Conservation (phyloP, 2,329 filamentous ascomycete genomes). For the Xylaria sp. region DNA sequence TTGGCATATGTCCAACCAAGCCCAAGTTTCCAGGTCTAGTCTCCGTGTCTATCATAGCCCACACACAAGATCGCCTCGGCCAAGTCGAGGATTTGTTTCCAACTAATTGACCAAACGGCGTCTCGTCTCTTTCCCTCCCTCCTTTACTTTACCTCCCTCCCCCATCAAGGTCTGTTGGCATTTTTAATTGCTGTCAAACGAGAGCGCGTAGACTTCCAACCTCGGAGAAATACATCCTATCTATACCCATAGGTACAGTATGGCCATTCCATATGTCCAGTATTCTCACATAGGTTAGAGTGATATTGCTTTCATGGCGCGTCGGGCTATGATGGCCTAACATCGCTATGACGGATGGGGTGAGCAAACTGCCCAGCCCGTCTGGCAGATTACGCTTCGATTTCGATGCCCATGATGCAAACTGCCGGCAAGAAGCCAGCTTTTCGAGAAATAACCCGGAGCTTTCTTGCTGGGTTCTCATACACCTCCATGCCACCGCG, state of each 20-base stretch:
- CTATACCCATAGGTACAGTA: constrained; percentile 20
- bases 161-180: neutral
- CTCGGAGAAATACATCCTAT: constrained; percentile 16
- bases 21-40: constrained; percentile 27
- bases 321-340: neutral
- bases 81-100: constrained; percentile 3
- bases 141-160: neutral
- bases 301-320: neutral
- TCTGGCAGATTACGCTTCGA: neutral
- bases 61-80: neutral
- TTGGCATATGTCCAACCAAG: constrained; percentile 22
- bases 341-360: neutral
- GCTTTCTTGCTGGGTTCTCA: neutral
- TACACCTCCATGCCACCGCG: neutral
- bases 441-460: neutral
- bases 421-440: neutral
- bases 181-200: neutral
- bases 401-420: neutral
- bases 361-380: neutral
- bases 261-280: constrained; percentile 5
- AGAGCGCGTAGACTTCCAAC: neutral
- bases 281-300: neutral
- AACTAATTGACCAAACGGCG: neutral
- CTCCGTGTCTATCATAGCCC: constrained; percentile 9
- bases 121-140: neutral